Conservation (phyloP, 352 stramenopile species). For the Pythium apleroticum region DNA sequence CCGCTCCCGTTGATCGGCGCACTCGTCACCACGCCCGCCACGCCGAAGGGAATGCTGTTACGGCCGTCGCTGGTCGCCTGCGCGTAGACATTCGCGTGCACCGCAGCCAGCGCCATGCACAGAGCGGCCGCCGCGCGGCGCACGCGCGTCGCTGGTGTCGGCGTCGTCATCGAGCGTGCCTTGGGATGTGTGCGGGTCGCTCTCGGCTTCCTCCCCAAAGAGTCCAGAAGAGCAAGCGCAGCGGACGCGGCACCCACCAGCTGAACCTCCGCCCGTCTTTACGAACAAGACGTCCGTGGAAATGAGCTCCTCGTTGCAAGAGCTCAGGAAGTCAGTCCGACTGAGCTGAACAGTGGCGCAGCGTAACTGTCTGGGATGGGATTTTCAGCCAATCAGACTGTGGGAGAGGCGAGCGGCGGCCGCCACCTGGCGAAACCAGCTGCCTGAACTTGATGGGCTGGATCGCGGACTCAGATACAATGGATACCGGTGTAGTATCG, state of each 20-base stretch:
- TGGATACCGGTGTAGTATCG: not conserved
- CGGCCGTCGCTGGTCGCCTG: not conserved
- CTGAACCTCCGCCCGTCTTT: constrained; percentile 1
- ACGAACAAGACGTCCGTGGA: constrained; percentile 2
- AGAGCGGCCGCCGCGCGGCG: not conserved
- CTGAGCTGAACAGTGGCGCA: not conserved
- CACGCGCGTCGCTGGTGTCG: not conserved
- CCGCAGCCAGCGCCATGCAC: not conserved
- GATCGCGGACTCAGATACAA: not conserved
- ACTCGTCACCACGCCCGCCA: not conserved
- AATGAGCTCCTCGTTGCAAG: not conserved
- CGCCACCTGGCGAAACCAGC: not conserved
- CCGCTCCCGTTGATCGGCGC: not conserved
- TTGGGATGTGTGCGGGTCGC: not conserved
- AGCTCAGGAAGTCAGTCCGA: constrained; percentile 4
- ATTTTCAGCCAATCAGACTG: not conserved
- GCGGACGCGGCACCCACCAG: not conserved
- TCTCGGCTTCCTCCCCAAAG: not conserved
- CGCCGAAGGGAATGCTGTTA: not conserved
- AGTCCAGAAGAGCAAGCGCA: not conserved
- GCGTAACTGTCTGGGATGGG: not conserved
- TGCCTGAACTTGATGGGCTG: not conserved
- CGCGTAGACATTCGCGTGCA: not conserved
- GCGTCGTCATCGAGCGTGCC: not conserved
- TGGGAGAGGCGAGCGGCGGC: not conserved